Conservation (phyloP, 2,329 filamentous ascomycete genomes). For the Cladophialophora chaetospira region DNA sequence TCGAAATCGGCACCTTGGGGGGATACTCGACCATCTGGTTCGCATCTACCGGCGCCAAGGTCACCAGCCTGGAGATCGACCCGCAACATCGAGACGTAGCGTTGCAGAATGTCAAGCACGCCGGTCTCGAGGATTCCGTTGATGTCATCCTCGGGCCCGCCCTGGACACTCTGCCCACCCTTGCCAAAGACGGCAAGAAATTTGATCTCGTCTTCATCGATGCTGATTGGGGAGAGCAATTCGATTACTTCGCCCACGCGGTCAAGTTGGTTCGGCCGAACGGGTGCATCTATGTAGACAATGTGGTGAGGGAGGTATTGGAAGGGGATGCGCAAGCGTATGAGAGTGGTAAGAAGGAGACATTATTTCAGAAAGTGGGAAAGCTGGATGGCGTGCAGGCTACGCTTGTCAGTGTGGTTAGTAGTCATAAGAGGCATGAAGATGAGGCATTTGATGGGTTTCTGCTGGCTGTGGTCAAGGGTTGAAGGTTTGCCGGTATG, state of each 20-base stretch:
- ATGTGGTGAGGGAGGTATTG: conserved; percentile 47
- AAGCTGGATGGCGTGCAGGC: conserved; percentile 46
- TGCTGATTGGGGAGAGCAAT: conserved; percentile 54
- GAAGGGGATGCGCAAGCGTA: conserved; percentile 13
- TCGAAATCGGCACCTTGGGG: conserved; percentile 60
- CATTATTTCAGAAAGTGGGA: conserved; percentile 45
- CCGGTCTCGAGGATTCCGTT: conserved; percentile 43
- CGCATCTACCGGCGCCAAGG: conserved; percentile 43
- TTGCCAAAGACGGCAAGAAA: conserved; percentile 44
- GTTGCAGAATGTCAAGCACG: conserved; percentile 45
- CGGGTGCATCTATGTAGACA: conserved; percentile 51
- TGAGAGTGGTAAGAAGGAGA: neutral
- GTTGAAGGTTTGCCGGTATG: neutral
- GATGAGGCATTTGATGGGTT: conserved; percentile 53
- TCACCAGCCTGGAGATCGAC: conserved; percentile 57
- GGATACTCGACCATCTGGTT: conserved; percentile 59
- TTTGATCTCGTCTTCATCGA: conserved; percentile 59
- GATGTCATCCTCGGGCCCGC: conserved; percentile 52
- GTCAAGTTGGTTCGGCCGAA: conserved; percentile 45
- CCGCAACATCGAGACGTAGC: conserved; percentile 51
- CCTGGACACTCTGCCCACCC: conserved; percentile 44
- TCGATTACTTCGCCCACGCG: conserved; percentile 52
- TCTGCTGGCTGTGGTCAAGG: conserved; percentile 44
- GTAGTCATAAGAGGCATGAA: conserved; percentile 28
- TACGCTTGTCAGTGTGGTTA: conserved; percentile 49